Evolutionary conservation across 2,329 filamentous ascomycete genomes (phyloP).

Genomic region (Septoria petroselini): DNA sequence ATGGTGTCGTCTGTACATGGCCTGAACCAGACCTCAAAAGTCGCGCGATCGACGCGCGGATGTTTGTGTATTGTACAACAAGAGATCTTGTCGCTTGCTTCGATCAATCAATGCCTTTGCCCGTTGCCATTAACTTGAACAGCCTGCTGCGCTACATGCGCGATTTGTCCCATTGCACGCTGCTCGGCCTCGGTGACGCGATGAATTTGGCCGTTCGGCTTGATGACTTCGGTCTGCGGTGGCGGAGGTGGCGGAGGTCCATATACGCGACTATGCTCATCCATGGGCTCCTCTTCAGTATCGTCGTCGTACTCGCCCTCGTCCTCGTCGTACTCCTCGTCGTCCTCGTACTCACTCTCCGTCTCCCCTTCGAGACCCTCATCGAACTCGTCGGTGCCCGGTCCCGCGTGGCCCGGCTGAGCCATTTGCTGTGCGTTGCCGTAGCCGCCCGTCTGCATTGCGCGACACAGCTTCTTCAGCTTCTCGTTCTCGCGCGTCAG

Average conservation of each 20-base stretch:
- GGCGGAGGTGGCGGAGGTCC: slow-evolving; percentile 51
- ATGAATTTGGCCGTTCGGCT: slow-evolving; percentile 29
- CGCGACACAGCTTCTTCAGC: slow-evolving; percentile 88
- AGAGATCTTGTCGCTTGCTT: neutral
- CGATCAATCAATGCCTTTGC: slow-evolving; percentile 14
- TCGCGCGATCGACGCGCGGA: neutral
- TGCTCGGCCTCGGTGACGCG: slow-evolving; percentile 19
- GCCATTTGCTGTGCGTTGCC: slow-evolving; percentile 45
- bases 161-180: slow-evolving; percentile 23
- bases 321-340: slow-evolving; percentile 65
- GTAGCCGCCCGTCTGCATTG: slow-evolving; percentile 92
- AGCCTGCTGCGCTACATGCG: slow-evolving; percentile 22
- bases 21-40: neutral
- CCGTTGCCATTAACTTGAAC: slow-evolving; percentile 24
- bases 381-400: slow-evolving; percentile 30
- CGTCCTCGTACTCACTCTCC: slow-evolving; percentile 65
- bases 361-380: slow-evolving; percentile 48
- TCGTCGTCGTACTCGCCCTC: slow-evolving; percentile 63
- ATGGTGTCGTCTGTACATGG: slow-evolving; percentile 11
- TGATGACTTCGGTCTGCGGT: slow-evolving; percentile 28
- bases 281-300: slow-evolving; percentile 52
- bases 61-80: slow-evolving; percentile 16
- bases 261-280: slow-evolving; percentile 40
- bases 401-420: slow-evolving; percentile 18
- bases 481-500: slow-evolving; percentile 84